A percentile compares a stretch with the other conserved stretches of the same genome.
These are phyloP conservation scores for Prunus salicina DNA, from an alignment of 306 rosid species.

Conservation along the genomic window DNA sequence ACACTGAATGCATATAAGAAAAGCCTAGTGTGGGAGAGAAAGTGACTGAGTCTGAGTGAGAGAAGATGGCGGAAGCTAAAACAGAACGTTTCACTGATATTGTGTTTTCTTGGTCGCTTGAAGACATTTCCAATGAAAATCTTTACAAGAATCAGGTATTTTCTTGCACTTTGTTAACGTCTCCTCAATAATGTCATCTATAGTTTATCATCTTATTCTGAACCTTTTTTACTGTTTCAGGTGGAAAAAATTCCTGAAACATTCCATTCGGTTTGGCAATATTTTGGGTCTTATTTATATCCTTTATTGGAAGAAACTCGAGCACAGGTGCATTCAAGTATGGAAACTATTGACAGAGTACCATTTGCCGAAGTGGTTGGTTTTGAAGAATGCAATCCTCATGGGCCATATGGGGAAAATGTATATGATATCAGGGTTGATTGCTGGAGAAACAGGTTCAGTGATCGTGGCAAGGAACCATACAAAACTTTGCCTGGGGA, in stretches of 20 bases:
- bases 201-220: background rate
- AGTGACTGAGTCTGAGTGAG: background rate
- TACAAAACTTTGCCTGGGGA: slow-evolving; percentile 68
- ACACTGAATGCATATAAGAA: background rate
- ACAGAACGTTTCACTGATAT: slow-evolving; percentile 20
- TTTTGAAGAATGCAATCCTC: slow-evolving; percentile 20
- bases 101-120: slow-evolving; percentile 60
- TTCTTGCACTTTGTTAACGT: background rate
- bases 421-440: slow-evolving; percentile 39
- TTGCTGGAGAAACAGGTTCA: slow-evolving; percentile 50
- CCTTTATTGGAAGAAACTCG: slow-evolving; percentile 74
- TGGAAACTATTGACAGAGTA: slow-evolving; percentile 44
- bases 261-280: slow-evolving; percentile 40
- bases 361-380: slow-evolving; percentile 51
- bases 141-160: slow-evolving; percentile 42
- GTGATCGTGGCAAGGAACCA: slow-evolving; percentile 47
- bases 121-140: slow-evolving; percentile 42
- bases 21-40: background rate
- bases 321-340: slow-evolving; percentile 44
- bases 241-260: slow-evolving; percentile 44
- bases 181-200: background rate
- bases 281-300: slow-evolving; percentile 41
- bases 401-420: background rate
- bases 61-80: background rate
- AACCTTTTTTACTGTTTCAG: slow-evolving; percentile 21